Percentiles rank a stretch among this genome's conserved stretches.
Evolutionary conservation across 176 grass and related monocot species (phyloP).

Genomic region (Cenchrus fungigraminus): DNA sequence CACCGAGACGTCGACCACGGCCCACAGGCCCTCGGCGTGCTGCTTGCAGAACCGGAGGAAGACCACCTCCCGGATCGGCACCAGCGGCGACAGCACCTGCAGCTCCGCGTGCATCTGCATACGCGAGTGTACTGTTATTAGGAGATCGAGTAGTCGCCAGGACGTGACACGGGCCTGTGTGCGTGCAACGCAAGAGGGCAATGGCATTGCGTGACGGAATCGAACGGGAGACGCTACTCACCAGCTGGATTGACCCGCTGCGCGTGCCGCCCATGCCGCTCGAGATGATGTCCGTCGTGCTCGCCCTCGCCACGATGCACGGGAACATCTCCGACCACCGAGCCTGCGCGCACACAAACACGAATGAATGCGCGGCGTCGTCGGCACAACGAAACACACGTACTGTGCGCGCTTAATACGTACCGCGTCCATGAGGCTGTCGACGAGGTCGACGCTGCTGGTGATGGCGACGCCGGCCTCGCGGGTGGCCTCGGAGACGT

Average conservation of each 20-base stretch:
- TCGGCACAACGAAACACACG: neutral
- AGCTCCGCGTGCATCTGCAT: constrained; percentile 88
- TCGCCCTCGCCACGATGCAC: constrained; percentile 75
- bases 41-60: constrained; percentile 96
- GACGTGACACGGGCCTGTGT: neutral
- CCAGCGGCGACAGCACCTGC: constrained; percentile 91
- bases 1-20: constrained; percentile 86
- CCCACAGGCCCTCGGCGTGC: constrained; percentile 78
- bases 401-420: neutral
- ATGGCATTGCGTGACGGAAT: neutral
- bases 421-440: constrained; percentile 93
- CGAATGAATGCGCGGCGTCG: neutral
- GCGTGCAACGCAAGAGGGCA: neutral
- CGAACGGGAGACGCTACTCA: constrained; percentile 30
- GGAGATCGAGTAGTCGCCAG: neutral
- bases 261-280: constrained; percentile 82
- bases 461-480: constrained; percentile 73
- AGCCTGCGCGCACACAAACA: constrained; percentile 21
- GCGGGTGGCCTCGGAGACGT: constrained; percentile 70
- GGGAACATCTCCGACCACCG: constrained; percentile 97
- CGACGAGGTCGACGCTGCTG: constrained; percentile 75
- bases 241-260: constrained; percentile 88
- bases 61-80: constrained; percentile 68
- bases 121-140: neutral
- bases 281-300: constrained; percentile 77